Percentiles rank a stretch among this genome's conserved stretches.
Evolutionary conservation across 306 rosid species (phyloP).

Genomic region (Mimosa pudica): DNA sequence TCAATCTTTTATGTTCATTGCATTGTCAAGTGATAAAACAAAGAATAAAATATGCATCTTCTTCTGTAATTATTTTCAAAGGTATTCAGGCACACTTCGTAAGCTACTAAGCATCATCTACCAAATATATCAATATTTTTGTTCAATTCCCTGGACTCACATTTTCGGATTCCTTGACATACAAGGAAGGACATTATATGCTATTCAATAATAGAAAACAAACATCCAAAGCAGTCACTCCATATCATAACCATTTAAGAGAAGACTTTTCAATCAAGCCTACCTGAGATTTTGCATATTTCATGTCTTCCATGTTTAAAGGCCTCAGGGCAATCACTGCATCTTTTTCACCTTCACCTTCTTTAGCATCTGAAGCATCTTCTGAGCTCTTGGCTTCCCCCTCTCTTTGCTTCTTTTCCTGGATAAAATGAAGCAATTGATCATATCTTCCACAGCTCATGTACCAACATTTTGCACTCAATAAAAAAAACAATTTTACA

Average conservation of each 20-base stretch:
- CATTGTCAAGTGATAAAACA: background rate
- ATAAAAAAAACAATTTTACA: background rate
- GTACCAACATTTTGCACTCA: background rate
- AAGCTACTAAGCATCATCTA: no score
- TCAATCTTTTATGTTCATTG: background rate
- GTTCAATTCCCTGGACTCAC: background rate
- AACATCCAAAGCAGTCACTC: conserved; percentile 2
- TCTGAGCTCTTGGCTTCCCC: conserved; percentile 50
- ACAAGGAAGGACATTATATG: background rate
- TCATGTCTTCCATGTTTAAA: conserved; percentile 85
- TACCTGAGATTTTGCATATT: conserved; percentile 81
- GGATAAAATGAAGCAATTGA: conserved; percentile 19
- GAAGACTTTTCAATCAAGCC: conserved; percentile 1
- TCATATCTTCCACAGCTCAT: background rate
- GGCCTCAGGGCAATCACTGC: conserved; percentile 54
- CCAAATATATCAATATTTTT: background rate
- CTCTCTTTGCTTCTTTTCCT: conserved; percentile 63
- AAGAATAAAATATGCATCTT: background rate
- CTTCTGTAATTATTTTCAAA: background rate
- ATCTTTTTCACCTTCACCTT: conserved; percentile 56
- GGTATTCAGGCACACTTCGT: no score
- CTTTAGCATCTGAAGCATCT: conserved; percentile 49
- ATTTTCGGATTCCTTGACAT: background rate
- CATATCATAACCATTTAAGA: conserved; percentile 6
- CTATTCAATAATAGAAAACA: background rate